phyloP scores from a whole-genome alignment of 257 asterid species.

The Buddleja alternifolia region DNA sequence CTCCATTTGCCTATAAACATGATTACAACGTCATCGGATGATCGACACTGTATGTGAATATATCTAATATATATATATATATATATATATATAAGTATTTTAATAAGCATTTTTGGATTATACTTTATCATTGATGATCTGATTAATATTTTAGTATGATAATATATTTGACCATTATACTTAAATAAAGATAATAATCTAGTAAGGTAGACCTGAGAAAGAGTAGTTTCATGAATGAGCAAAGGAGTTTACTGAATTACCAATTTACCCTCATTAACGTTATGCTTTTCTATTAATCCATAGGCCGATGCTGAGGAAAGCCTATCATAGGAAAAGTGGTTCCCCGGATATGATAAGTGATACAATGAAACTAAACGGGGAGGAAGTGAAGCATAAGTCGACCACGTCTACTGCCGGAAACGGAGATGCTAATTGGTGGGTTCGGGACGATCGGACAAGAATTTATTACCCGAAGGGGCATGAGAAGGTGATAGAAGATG shows the following conservation, averaged over 20 bases:
- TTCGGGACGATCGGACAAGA: slow-evolving; percentile 63
- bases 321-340: slow-evolving; percentile 55
- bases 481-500: slow-evolving; percentile 60
- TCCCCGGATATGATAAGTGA: slow-evolving; percentile 43
- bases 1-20: too few relatives aligned
- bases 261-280: background rate
- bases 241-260: background rate
- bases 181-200: too few relatives aligned
- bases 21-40: too few relatives aligned
- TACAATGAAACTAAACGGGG: slow-evolving; percentile 43
- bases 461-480: slow-evolving; percentile 75
- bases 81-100: too few relatives aligned
- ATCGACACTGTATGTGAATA: too few relatives aligned
- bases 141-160: too few relatives aligned
- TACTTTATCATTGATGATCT: too few relatives aligned
- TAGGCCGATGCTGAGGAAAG: slow-evolving; percentile 63
- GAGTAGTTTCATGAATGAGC: background rate
- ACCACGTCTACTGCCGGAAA: slow-evolving; percentile 13
- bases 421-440: slow-evolving; percentile 50
- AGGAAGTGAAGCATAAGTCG: slow-evolving; percentile 43
- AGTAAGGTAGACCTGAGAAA: too few relatives aligned
- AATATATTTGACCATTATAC: too few relatives aligned
- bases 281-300: background rate
- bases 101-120: too few relatives aligned
- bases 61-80: too few relatives aligned